A percentile compares a stretch with the other conserved stretches of the same genome.
These are phyloP conservation scores for Sugiyamaella grinbergsii DNA, from an alignment of 1,139 yeast genomes.

Conservation along the genomic window DNA sequence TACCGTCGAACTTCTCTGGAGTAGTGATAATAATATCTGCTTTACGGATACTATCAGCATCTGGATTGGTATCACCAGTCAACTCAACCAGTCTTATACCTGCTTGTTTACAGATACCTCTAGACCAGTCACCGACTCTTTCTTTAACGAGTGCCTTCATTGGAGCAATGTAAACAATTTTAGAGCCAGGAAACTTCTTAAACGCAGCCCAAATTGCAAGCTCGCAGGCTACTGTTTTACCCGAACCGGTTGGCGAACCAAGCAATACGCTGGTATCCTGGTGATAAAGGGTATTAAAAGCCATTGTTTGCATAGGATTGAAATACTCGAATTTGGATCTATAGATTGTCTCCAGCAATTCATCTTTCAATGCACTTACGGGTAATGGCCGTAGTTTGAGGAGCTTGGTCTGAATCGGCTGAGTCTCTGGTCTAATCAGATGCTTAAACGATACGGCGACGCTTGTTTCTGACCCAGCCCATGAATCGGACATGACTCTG, in stretches of 20 bases:
- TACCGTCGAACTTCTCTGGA: conserved; percentile 98
- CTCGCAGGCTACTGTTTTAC: conserved; percentile 96
- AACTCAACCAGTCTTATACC: conserved; percentile 71
- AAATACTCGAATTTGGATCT: conserved; percentile 71
- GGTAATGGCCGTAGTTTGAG: conserved; percentile 86
- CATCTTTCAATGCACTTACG: conserved; percentile 71
- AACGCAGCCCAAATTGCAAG: conserved; percentile 97
- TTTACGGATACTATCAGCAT: conserved; percentile 76
- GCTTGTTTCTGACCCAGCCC: conserved; percentile 84
- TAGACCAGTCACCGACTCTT: conserved; percentile 93
- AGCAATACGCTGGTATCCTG: conserved; percentile 78
- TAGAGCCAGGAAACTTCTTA: conserved; percentile 73
- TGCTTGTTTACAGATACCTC: conserved; percentile 56
- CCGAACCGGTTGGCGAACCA: conserved; percentile 99
- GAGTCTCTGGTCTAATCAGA: conserved; percentile 69
- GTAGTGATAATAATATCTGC: conserved; percentile 95
- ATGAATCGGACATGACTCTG: conserved; percentile 75
- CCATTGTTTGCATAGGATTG: conserved; percentile 99
- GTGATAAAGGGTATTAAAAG: conserved; percentile 85
- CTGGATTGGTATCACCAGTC: conserved; percentile 96
- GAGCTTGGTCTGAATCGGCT: conserved; percentile 79
- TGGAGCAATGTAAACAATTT: conserved; percentile 94
- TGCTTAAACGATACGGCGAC: conserved; percentile 88
- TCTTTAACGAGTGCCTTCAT: conserved; percentile 98
- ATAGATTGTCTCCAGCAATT: conserved; percentile 68